Percentiles rank a stretch among this genome's conserved stretches.
Conservation (phyloP, 2,329 filamentous ascomycete genomes). For the Sclerotinia nivalis region DNA sequence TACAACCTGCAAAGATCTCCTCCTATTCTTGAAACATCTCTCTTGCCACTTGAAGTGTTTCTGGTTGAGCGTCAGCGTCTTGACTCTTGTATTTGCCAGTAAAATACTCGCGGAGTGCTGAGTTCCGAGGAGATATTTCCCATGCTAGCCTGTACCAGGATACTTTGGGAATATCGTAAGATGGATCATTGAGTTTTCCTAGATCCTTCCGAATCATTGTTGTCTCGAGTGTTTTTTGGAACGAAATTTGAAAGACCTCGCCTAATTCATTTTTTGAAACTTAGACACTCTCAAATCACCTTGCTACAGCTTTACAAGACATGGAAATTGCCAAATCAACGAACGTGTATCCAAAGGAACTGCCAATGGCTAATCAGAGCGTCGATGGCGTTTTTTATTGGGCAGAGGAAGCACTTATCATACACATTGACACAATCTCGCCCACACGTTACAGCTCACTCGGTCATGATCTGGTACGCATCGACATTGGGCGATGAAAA, state of each 20-base stretch:
- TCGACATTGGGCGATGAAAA: not conserved
- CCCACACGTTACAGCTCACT: not conserved
- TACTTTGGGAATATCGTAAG: not conserved
- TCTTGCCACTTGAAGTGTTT: not conserved
- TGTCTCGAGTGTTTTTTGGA: no score
- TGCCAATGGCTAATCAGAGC: not conserved
- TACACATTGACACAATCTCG: no score
- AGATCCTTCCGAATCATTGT: not conserved
- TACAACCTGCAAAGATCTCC: accelerated
- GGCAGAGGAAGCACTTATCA: not conserved
- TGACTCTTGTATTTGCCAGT: not conserved
- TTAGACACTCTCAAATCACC: no score
- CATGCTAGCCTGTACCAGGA: not conserved
- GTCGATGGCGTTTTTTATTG: not conserved
- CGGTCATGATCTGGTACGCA: not conserved
- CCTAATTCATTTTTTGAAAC: no score
- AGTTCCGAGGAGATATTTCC: not conserved
- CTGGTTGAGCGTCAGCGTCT: not conserved
- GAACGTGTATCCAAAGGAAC: not conserved
- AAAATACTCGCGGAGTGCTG: not conserved
- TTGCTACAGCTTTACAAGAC: no score
- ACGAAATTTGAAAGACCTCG: no score
- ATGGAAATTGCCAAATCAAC: not conserved
- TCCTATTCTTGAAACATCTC: not conserved
- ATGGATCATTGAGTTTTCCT: not conserved